Base-by-base conservation (phyloP, 441 rosid species). In the Bocquillonia castaneifolia region DNA sequence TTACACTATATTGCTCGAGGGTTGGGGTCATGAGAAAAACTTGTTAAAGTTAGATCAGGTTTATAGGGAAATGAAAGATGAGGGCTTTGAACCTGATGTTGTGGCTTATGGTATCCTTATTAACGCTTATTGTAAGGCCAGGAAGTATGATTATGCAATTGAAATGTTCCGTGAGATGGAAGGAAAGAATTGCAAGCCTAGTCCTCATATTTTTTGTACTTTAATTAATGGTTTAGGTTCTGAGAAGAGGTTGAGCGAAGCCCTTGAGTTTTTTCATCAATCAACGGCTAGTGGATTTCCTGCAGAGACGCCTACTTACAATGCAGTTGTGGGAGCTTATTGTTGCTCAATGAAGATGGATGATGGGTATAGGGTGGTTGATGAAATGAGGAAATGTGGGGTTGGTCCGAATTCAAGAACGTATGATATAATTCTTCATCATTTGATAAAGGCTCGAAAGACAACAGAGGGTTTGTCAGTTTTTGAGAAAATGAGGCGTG, bases 1-100 rank as follows among this genome's bases (percentile, higher is more conserved):
- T 0, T 86, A 80, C 36, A 82, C 97, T 9, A 90, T 90, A 75
- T 75, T 90, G 73, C 82, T 90, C 20, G 90, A 90, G 79, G 92
- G 98, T n/a, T 92, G 96, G 93, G 92, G 96, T 44, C 86, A 80
- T 65, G 91, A 81, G 72, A 77, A 67, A 73, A 83, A 87, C 74
- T 73, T 87, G 64, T 74, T 77, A 78, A 85, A 85, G 60, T 66
- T 90, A 56, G 79, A 81, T 50, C 93, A 90, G 74, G 91, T 84
- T 55, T 84, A 84, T 22, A 69, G 80, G 66, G 89, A 88, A 79
- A 90, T 90, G 91, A 88, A 77, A 70, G 88, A 74, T 10, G 87
- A 86, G 68, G 96, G 98, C 5, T 86, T 92, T 29, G 83, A 83
- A 69, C 92, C 91, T 0, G 97, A 90, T 71, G 92, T 84, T 10